phyloP scores from a whole-genome alignment of 768 basidiomycete genomes.

The Butyriboletus loyo region DNA sequence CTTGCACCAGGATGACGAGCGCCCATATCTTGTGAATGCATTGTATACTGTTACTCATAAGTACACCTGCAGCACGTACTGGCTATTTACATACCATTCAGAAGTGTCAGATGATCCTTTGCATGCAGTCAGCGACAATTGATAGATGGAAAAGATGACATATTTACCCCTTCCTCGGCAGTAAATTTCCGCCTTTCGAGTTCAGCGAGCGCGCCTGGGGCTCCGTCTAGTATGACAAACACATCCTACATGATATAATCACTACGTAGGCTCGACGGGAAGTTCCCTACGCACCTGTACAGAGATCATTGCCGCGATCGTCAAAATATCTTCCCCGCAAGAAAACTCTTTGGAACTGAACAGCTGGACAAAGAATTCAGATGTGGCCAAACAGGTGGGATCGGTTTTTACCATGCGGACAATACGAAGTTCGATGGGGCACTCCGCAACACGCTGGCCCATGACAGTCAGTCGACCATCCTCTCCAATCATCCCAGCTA shows the following conservation, averaged over 20 bases:
- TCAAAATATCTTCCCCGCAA: conserved; percentile 94
- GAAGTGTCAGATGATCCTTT: conserved; percentile 90
- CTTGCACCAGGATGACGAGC: conserved; percentile 91
- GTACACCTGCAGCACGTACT: background rate
- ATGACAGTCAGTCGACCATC: conserved; percentile 72
- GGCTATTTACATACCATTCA: conserved; percentile 64
- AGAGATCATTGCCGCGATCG: conserved; percentile 93
- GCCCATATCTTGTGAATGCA: conserved; percentile 80
- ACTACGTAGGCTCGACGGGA: background rate
- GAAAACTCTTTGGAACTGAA: conserved; percentile 80
- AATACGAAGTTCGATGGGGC: conserved; percentile 88
- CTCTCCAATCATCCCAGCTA: conserved; percentile 80
- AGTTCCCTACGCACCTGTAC: conserved; percentile 60
- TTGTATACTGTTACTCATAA: conserved; percentile 70
- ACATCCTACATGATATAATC: conserved; percentile 57
- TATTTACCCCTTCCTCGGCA: conserved; percentile 89
- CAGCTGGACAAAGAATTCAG: conserved; percentile 47
- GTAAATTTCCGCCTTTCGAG: conserved; percentile 95
- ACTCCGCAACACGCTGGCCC: conserved; percentile 88
- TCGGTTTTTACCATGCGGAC: conserved; percentile 78
- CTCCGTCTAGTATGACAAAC: conserved; percentile 86
- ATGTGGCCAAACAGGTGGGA: background rate
- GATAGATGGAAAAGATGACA: background rate
- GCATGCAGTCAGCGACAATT: background rate
- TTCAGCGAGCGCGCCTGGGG: conserved; percentile 82